Evolutionary conservation across 2,329 filamentous ascomycete species (phyloP).

Genomic region (Fusarium verrucosum): DNA sequence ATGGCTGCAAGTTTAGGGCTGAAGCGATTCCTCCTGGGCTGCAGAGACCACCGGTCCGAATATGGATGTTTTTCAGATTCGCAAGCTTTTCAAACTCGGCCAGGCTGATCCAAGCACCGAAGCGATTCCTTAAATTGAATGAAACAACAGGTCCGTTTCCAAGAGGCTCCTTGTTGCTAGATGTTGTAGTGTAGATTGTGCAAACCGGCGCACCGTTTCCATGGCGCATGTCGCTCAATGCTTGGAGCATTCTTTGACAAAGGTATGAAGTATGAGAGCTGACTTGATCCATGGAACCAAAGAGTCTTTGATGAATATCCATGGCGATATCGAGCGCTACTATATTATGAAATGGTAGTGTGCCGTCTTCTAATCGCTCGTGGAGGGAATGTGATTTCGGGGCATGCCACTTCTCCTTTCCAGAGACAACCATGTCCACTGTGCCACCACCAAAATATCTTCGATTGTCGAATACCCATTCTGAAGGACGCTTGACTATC

Average conservation of each 20-base stretch:
- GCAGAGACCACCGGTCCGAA: slow-evolving; percentile 89
- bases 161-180: slow-evolving; percentile 40
- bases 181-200: slow-evolving; percentile 65
- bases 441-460: slow-evolving; percentile 95
- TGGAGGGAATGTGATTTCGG: slow-evolving; percentile 77
- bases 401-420: slow-evolving; percentile 85
- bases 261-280: slow-evolving; percentile 77
- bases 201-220: slow-evolving; percentile 73
- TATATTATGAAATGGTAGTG: slow-evolving; percentile 89
- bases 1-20: slow-evolving; percentile 75
- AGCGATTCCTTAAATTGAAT: slow-evolving; percentile 79
- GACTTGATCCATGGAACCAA: slow-evolving; percentile 74
- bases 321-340: slow-evolving; percentile 82
- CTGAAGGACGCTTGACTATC: slow-evolving; percentile 78
- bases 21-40: slow-evolving; percentile 88
- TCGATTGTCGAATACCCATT: slow-evolving; percentile 69
- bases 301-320: slow-evolving; percentile 73
- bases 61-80: slow-evolving; percentile 78
- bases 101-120: slow-evolving; percentile 80
- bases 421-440: slow-evolving; percentile 84
- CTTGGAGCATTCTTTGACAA: slow-evolving; percentile 64
- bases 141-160: slow-evolving; percentile 79
- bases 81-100: slow-evolving; percentile 89
- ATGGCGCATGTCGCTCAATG: slow-evolving; percentile 71
- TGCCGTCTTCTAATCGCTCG: slow-evolving; percentile 88